Evolutionary conservation across 2,329 filamentous ascomycete species (phyloP), one percentile per base, ranked within the genome.

Genomic region (Fusarium denticulatum): DNA sequence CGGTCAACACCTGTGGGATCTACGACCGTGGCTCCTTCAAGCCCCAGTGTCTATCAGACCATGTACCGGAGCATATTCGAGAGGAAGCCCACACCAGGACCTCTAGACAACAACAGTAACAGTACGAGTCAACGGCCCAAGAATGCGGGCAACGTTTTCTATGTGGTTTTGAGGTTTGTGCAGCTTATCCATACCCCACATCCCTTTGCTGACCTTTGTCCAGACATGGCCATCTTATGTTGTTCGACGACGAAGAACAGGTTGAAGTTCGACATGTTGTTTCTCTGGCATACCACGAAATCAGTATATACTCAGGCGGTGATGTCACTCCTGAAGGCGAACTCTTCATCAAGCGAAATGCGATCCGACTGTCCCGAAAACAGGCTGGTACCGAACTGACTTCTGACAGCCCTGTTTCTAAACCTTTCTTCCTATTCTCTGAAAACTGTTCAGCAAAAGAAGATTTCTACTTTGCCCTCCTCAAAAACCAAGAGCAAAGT

Each of bases 21-120:
- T 64, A 83, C 89, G 59, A 92, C 93, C 22, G 91, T 96, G 49
- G 90, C 92, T 39, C 87, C 93, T 46, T 93, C 95, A 64, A 97
- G 94, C 79, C 95, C 93, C 64, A 98, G 96, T 81, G 96, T 99
- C 42, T 98, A 98, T 82, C 96, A 98, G 87, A 93, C 93, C 81
- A 98, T 99, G 94, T 99, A 99, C 83, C 88, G 95, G 80, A 97
- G 93, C 81, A 92, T 99, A 70, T 98, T 99, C 80, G 95, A 97
- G 77, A 90, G 96, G 78, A 95, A 92, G 78, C 86, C 84, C 40
- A 76, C 79, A 14, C 75, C 84, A 5, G 82, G 83, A 3, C 85
- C 87, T 5, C 74, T 88, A 62, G 88, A 89, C 52, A 83, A 84
- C 57, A 85, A 84, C 55, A 85, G 82, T 68, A 86, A 82, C 56